Evolutionary conservation across 164 flowering plant species (phyloP).

Genomic region (Magnolia changhungtana): DNA sequence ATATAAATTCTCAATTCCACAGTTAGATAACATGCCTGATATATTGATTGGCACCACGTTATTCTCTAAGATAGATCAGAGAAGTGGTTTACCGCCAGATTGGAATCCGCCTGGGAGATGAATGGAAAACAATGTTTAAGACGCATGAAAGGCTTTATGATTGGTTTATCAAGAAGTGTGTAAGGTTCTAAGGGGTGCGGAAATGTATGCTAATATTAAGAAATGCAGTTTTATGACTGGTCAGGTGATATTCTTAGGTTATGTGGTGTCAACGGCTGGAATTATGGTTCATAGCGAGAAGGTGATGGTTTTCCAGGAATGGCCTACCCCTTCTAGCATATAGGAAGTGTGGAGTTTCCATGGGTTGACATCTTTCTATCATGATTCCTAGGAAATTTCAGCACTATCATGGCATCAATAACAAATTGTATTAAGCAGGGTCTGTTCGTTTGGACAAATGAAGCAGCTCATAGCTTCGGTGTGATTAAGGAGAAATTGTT

Average conservation of each 20-base stretch:
- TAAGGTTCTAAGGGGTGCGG: neutral
- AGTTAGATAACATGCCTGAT: neutral
- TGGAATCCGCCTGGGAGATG: too few relatives aligned
- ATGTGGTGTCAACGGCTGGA: neutral
- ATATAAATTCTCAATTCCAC: neutral
- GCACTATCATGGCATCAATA: neutral
- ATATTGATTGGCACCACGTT: neutral
- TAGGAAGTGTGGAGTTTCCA: neutral
- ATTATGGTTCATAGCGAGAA: neutral
- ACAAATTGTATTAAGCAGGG: neutral
- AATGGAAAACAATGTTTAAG: too few relatives aligned
- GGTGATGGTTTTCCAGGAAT: neutral
- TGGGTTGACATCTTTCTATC: conserved; percentile 2
- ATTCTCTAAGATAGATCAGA: conserved; percentile 1
- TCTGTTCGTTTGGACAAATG: neutral
- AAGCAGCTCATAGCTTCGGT: too few relatives aligned
- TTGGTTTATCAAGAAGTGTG: neutral
- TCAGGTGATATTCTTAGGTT: neutral
- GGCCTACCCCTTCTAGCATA: neutral
- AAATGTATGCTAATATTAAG: neutral
- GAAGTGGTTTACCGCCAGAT: neutral
- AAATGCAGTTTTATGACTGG: neutral
- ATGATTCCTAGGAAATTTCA: neutral
- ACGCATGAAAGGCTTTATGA: too few relatives aligned
- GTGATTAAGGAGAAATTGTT: too few relatives aligned